These are phyloP conservation scores for Pseudogymnoascus sp. DNA, from an alignment of 2,329 filamentous ascomycete genomes.

Conservation along the genomic window DNA sequence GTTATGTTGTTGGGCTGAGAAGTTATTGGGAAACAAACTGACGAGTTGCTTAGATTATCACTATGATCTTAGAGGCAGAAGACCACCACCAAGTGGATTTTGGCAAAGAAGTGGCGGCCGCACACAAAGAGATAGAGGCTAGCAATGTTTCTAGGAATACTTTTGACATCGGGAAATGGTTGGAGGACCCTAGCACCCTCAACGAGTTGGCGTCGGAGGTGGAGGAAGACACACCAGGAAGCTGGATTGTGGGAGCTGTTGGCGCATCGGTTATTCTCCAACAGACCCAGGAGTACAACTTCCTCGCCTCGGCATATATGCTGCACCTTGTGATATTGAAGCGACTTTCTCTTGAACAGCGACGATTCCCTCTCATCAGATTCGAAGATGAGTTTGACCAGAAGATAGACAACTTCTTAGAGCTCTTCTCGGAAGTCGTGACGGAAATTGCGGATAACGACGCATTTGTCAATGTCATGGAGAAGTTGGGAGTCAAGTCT, in stretches of 20 bases:
- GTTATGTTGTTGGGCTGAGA: neutral
- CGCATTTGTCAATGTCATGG: slow-evolving; percentile 18
- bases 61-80: slow-evolving; percentile 36
- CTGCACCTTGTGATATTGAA: slow-evolving; percentile 35
- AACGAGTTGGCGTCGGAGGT: slow-evolving; percentile 6
- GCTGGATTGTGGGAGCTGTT: neutral
- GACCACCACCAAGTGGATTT: slow-evolving; percentile 13
- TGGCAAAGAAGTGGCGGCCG: slow-evolving; percentile 6
- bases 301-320: slow-evolving; percentile 34
- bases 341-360: slow-evolving; percentile 33
- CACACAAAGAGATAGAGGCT: neutral
- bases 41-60: slow-evolving; percentile 34
- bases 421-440: slow-evolving; percentile 30
- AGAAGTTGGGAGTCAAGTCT: slow-evolving; percentile 24
- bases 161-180: neutral
- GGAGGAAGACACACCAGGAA: neutral
- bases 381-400: slow-evolving; percentile 27
- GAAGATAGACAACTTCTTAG: slow-evolving; percentile 32
- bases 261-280: slow-evolving; percentile 8
- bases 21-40: neutral
- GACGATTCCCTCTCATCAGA: slow-evolving; percentile 29
- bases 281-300: slow-evolving; percentile 16
- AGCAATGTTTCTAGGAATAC: neutral
- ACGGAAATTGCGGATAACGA: slow-evolving; percentile 30
- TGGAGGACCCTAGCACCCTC: slow-evolving; percentile 3